Base-by-base conservation (phyloP, 2,329 filamentous ascomycete genomes). In the Dothiorella sarmentorum region DNA sequence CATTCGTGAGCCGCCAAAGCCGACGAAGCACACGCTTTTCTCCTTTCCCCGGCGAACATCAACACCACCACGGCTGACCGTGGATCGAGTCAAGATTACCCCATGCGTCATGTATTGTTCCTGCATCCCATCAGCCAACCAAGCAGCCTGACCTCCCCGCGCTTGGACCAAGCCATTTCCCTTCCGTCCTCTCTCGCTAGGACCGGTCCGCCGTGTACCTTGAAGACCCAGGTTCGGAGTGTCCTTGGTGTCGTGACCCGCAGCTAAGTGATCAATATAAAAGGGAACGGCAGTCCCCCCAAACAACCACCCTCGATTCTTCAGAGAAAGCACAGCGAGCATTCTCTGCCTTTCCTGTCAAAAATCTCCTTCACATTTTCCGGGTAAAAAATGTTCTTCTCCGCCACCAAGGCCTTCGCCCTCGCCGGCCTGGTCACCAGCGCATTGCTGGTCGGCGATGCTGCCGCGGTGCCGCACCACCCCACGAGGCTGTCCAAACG, bases 31-130 rank as follows among this genome's bases (percentile, higher is more conserved):
- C n/a, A n/a, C n/a, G n/a, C n/a, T n/a, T n/a, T n/a, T n/a, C n/a
- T n/a, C n/a, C 47, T 31, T 26, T 17, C 10, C 47, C 13, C 26
- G 20, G 33, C 49, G 49, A 37, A 2, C 33, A 24, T 53, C 49
- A 53, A 38, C 35, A 53, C 45, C 45, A 51, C 47, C 33, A 27
- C 47, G 26, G 49, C 49, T 53, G 49, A 52, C 47, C 47, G 38
- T 45, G 43, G 15, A 15, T 26, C 9, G 29, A 47, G 17, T 27
- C 26, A 18, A 51, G 13, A 51, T 31, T 31, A n/a, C n/a, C n/a
- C n/a, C n/a, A n/a, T n/a, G n/a, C n/a, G n/a, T n/a, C n/a, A n/a
- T n/a, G n/a, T n/a, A n/a, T n/a, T n/a, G n/a, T n/a, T n/a, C n/a
- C n/a, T n/a, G n/a, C n/a, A n/a, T n/a, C n/a, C n/a, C n/a, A n/a